A percentile compares a stretch with the other conserved stretches of the same genome.
Conservation (phyloP, 2,329 filamentous ascomycete species). For the Cytospora leucostoma region DNA sequence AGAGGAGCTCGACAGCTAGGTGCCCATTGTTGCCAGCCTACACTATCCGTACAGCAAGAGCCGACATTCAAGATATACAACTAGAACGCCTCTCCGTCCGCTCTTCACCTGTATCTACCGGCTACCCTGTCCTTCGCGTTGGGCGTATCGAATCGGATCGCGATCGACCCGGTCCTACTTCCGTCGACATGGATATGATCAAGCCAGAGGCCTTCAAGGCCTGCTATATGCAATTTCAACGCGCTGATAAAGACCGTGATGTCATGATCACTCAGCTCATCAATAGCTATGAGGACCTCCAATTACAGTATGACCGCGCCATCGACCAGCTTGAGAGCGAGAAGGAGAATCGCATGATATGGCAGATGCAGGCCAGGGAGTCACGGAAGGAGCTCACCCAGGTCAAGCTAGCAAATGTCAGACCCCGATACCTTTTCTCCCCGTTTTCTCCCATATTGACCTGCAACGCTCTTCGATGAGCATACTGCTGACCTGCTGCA, state of each 20-base stretch:
- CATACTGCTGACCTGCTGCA: constrained; percentile 19
- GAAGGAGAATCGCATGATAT: constrained; percentile 23
- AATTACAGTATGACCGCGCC: constrained; percentile 5
- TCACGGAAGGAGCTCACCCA: constrained; percentile 21
- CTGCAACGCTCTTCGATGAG: too few species aligned
- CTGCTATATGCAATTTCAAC: constrained; percentile 23
- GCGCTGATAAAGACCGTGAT: constrained; percentile 22
- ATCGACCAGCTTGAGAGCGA: constrained; percentile 20
- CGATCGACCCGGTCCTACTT: not conserved
- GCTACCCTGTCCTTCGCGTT: too few species aligned
- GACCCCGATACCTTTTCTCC: not conserved
- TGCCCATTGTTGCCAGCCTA: too few species aligned
- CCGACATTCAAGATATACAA: not conserved
- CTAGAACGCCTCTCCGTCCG: too few species aligned
- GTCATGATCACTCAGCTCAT: constrained; percentile 22
- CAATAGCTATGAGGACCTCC: constrained; percentile 18
- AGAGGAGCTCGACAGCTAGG: not conserved
- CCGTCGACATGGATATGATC: constrained; percentile 15
- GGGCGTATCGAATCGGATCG: too few species aligned
- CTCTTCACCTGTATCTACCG: too few species aligned
- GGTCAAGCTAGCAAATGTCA: constrained; percentile 20
- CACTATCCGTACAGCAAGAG: not conserved
- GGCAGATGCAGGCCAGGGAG: constrained; percentile 24
- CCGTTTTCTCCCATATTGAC: too few species aligned
- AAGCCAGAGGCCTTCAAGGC: constrained; percentile 23